Base-by-base conservation (phyloP, 225 moss, liverwort and hornwort genomes). In the Rhytidiadelphus loreus region DNA sequence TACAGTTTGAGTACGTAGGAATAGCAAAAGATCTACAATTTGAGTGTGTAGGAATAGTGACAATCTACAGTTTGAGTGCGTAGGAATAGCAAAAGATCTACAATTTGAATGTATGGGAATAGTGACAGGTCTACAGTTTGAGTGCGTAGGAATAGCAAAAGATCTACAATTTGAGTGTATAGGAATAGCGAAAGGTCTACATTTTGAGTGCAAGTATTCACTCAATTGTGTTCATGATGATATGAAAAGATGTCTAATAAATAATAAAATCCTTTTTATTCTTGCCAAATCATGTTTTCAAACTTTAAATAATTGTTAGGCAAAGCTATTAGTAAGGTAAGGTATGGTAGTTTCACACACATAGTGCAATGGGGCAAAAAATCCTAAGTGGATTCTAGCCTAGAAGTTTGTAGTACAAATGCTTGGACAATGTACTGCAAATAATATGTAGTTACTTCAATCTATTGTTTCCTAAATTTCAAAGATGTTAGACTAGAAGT, bases 121-220 rank as follows among this genome's bases (percentile, higher is more conserved):
- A 59, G 5, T 12, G 25, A 59, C 2, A 26, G 4, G n/a, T 22
- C 21, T 6, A n/a, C 1, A 25, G 2, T 11, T 69, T 69, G 23
- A 39, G 5, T 39, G n/a, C 4, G 1, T n/a, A n/a, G 4, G 4
- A 22, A 68, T 22, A n/a, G n/a, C 0, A 0, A 68, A 2, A 21
- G n/a, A 22, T n/a, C 8, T n/a, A 68, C 2, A 11, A 0, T 66
- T 17, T 63, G 63, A 63, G 2, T 19, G 65, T 3, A 0, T 37
- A 21, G 3, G 6, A 66, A 37, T 66, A 66, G 20, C 5, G 0
- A 37, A 3, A 37, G 11, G 1, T 37, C 11, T 66, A 19, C 10
- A 33, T 1, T 64, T 35, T n/a, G 39, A 69, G 5, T 70, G 13
- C 1, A 5, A 15, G 43, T 26, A 43, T 43, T 71, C 3, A 15